phyloP scores from a whole-genome alignment of 495 filamentous ascomycete genomes.

The Lasiosphaeria hispida region DNA sequence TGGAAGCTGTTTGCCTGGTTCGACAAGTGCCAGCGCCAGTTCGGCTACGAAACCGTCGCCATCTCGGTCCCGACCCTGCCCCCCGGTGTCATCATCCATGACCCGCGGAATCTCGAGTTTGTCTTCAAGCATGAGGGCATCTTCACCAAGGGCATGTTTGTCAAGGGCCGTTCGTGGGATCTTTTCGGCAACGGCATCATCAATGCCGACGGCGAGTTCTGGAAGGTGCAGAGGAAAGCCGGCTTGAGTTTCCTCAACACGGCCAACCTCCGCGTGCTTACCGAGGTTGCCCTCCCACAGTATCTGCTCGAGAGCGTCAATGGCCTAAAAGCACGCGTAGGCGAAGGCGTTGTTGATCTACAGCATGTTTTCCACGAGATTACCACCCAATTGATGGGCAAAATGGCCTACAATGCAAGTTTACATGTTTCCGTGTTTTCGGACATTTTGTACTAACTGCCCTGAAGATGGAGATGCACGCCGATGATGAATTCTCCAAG shows the following conservation, averaged over 20 bases:
- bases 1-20: slow-evolving; percentile 61
- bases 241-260: slow-evolving; percentile 56
- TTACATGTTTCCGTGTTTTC: neutral
- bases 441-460: neutral
- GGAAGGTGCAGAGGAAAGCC: slow-evolving; percentile 59
- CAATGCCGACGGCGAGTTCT: slow-evolving; percentile 60
- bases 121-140: slow-evolving; percentile 58
- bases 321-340: slow-evolving; percentile 27
- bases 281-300: slow-evolving; percentile 52
- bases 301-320: slow-evolving; percentile 43
- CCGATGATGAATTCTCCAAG: slow-evolving; percentile 53
- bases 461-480: slow-evolving; percentile 57
- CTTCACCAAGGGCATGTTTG: slow-evolving; percentile 57
- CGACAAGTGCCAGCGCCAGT: slow-evolving; percentile 50
- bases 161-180: slow-evolving; percentile 57
- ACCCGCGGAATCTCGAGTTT: slow-evolving; percentile 57
- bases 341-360: slow-evolving; percentile 42
- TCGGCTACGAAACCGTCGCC: slow-evolving; percentile 55
- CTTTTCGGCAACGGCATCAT: slow-evolving; percentile 63
- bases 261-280: slow-evolving; percentile 54
- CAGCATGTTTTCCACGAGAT: slow-evolving; percentile 58
- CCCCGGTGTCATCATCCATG: slow-evolving; percentile 57
- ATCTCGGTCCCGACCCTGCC: slow-evolving; percentile 57
- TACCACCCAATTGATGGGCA: slow-evolving; percentile 59
- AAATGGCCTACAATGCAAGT: slow-evolving; percentile 57